Evolutionary conservation across 2,329 filamentous ascomycete genomes (phyloP).

Genomic region (Epichloe glyceriae): DNA sequence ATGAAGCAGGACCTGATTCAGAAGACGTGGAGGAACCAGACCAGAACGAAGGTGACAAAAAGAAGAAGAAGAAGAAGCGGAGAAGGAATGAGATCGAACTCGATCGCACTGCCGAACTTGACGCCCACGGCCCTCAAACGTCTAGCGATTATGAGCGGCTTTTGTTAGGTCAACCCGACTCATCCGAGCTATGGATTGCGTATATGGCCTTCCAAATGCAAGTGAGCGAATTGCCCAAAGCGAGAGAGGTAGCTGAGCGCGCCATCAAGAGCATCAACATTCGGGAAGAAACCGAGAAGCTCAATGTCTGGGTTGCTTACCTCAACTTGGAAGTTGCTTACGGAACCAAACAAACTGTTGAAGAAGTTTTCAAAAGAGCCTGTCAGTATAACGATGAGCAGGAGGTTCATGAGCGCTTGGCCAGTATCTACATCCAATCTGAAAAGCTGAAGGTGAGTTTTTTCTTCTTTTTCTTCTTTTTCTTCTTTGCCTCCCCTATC

Average conservation of each 20-base stretch:
- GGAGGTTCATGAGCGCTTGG: conserved; percentile 77
- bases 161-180: conserved; percentile 82
- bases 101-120: conserved; percentile 84
- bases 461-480: neutral
- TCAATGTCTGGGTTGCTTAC: conserved; percentile 90
- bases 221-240: conserved; percentile 76
- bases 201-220: conserved; percentile 99
- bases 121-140: conserved; percentile 77
- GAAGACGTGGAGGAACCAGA: conserved; percentile 21
- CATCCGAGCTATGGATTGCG: conserved; percentile 84
- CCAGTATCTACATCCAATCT: conserved; percentile 90
- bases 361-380: conserved; percentile 80
- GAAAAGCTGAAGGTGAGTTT: conserved; percentile 57
- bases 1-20: conserved; percentile 42
- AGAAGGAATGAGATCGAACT: conserved; percentile 67
- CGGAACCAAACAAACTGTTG: conserved; percentile 67
- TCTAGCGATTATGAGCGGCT: conserved; percentile 88
- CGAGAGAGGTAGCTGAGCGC: conserved; percentile 78
- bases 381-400: conserved; percentile 89
- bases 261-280: conserved; percentile 86
- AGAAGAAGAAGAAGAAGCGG: conserved; percentile 50
- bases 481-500: neutral
- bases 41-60: conserved; percentile 11
- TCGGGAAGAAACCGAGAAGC: conserved; percentile 79
- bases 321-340: conserved; percentile 91